Percentiles rank a stretch among this genome's conserved stretches.
Conservation (phyloP, 225 moss, liverwort and hornwort genomes). For the Physcomitrellopsis africana region DNA sequence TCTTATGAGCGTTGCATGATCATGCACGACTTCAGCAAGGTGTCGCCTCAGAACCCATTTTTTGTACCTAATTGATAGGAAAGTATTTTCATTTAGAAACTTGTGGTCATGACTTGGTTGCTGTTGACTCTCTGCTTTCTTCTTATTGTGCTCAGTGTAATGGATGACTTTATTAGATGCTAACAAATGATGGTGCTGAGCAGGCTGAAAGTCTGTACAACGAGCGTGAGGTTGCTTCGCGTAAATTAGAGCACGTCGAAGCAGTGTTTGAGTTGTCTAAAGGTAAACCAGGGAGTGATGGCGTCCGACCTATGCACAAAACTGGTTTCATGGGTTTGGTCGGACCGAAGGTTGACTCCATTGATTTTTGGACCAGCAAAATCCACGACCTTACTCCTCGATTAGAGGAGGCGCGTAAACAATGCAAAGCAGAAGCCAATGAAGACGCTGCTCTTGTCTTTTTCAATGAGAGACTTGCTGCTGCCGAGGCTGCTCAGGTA, state of each 20-base stretch:
- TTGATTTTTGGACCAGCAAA: conserved; percentile 46
- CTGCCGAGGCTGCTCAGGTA: conserved; percentile 88
- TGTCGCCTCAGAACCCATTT: neutral
- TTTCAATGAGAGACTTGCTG: conserved; percentile 81
- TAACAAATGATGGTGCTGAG: neutral
- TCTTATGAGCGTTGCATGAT: conserved; percentile 68
- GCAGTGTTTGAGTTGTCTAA: conserved; percentile 67
- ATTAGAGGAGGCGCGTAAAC: conserved; percentile 52
- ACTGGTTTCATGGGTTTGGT: conserved; percentile 50
- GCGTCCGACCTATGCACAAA: conserved; percentile 57
- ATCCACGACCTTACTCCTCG: conserved; percentile 39
- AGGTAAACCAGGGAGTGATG: conserved; percentile 33
- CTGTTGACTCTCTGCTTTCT: too few relatives aligned
- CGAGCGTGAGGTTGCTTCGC: conserved; percentile 59
- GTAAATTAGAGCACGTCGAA: conserved; percentile 76
- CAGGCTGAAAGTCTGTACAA: conserved; percentile 72
- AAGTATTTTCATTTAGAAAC: too few relatives aligned
- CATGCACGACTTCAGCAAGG: conserved; percentile 54
- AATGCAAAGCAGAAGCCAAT: conserved; percentile 42
- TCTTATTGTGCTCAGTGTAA: too few relatives aligned
- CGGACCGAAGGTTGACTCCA: conserved; percentile 60
- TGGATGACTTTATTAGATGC: neutral
- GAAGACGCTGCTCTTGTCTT: conserved; percentile 78
- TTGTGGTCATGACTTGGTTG: too few relatives aligned
- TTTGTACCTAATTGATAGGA: neutral